Base-by-base conservation (phyloP, 257 asterid genomes). In the Penstemon davidsonii region DNA sequence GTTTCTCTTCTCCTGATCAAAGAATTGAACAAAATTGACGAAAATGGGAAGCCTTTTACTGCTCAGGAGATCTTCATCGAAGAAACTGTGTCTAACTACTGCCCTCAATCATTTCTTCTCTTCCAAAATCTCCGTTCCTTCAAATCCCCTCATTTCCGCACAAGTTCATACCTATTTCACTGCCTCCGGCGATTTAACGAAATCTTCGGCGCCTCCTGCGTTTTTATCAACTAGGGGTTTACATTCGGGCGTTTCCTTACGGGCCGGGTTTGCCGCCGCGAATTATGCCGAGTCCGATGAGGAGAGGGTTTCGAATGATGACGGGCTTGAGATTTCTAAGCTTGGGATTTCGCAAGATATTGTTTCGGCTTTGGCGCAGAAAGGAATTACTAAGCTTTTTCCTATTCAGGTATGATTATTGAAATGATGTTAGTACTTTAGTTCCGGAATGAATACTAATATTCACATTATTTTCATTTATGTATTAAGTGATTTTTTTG, bases 311-410 rank as follows among this genome's bases (percentile, higher is more conserved):
- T 66, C 85, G 2, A 66, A 64, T 57, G 96, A 84, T 44, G 96
- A 91, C 18, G 95, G 99, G 47, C 92, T 93, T 19, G 97, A 90
- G 81, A 88, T 93, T 15, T 69, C 97, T 0, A 88, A 88, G 65
- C 99, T 93, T 45, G 97, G 94, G 63, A 87, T 93, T 71, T 67
- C 92, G 2, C 76, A 80, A 36, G 87, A 84, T 67, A 84, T 93
- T 67, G 87, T 85, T 5, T 72, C 82, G 5, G 79, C 96, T 43
- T 86, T 90, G 82, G 83, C 87, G 8, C 13, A 38, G 50, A 90
- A 58, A 83, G 96, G 96, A 7, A 93, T 93, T 65, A 68, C 84
- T 49, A 88, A 74, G 86, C 96, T 93, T 70, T 93, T 93, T 62
- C 99, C 99, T 9, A 90, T 93, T 79, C 99, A 93, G 99, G 99